Conservation (phyloP, 306 rosid species). For the Alnus rubra region DNA sequence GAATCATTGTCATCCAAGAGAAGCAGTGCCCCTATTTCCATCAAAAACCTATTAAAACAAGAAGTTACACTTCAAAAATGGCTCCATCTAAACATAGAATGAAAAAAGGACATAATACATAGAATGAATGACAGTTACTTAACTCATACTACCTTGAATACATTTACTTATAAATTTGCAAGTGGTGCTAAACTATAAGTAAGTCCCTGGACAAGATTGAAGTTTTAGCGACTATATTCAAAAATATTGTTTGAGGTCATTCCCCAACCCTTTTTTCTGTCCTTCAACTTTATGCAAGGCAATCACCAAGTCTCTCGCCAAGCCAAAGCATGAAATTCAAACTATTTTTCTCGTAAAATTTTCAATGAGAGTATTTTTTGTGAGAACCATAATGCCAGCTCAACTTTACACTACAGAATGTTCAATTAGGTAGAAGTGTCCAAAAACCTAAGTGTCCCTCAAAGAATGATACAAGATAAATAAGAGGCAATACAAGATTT, state of each 20-base stretch:
- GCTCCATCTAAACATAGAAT: background rate
- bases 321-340: background rate
- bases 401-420: background rate
- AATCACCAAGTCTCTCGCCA: background rate
- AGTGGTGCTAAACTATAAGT: background rate
- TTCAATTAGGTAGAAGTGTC: background rate
- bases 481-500: background rate
- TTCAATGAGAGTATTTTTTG: background rate
- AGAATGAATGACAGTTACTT: background rate
- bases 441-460: background rate
- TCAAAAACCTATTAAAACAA: conserved; percentile 58
- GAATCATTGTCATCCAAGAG: conserved; percentile 44
- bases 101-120: background rate
- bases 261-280: background rate
- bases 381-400: background rate
- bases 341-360: background rate
- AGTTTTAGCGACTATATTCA: background rate
- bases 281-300: background rate
- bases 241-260: background rate
- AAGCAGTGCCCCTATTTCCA: conserved; percentile 66
- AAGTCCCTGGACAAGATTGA: background rate
- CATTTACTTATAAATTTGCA: background rate
- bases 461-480: conserved; percentile 1
- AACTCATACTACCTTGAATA: background rate
- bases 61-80: background rate